Evolutionary conservation across 306 rosid species (phyloP), one percentile per base, ranked within the genome.

Genomic region (Prunus davidiana): DNA sequence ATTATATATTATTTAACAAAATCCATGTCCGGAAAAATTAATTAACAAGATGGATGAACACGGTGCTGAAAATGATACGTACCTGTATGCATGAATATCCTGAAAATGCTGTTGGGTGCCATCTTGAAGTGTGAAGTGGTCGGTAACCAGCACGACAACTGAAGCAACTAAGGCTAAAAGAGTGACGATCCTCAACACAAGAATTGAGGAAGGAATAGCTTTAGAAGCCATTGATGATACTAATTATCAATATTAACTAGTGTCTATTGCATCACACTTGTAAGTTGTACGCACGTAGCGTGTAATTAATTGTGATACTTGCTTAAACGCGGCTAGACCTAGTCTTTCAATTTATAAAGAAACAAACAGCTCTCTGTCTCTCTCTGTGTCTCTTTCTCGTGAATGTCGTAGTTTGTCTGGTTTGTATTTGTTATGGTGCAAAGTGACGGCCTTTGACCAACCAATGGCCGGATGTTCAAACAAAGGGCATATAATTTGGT

Each of bases 111-210:
- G 1, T 71, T 75, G 67, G 1, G 24, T 0, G 20, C 76, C 82
- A 60, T 74, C 83, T 49, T 30, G 28, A 64, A 65, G 72, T 45
- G 38, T 64, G 80, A 57, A 81, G 19, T 45, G 79, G 83, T 87
- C 20, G 14, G 81, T 73, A 41, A 72, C 30, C 12, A 91, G 3
- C n/a, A 87, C 11, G 41, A 51, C 76, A 2, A 73, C 51, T 24
- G 87, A 72, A 64, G 57, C 81, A 18, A 38, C 77, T 32, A 85
- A 81, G 5, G 90, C 81, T 4, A 77, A 80, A 0, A 91, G 83
- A 71, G 90, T 67, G 60, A 84, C 3, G 52, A 87, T 78, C 84
- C 92, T 86, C 22, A 83, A 64, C 32, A 76, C 76, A 58, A 91
- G 89, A 67, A 87, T 80, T 2, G 87, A 38, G 45, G 5, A 18